Percentiles rank a stretch among this genome's conserved stretches.
These are phyloP conservation scores for Cryptosporidium xiaoi DNA, from an alignment of 169 alveolate species.

Conservation along the genomic window DNA sequence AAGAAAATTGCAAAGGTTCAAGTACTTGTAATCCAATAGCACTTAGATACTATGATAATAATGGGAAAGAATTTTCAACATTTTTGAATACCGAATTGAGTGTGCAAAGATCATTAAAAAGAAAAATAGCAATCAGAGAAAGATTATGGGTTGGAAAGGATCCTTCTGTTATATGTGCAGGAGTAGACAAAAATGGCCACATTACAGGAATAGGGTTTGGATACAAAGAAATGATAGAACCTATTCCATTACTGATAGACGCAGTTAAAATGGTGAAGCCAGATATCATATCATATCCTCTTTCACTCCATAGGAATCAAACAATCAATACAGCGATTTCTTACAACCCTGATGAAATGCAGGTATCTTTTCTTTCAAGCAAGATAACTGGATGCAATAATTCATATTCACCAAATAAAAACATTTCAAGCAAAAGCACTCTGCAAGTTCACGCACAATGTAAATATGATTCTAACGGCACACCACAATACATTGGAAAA, in stretches of 20 bases:
- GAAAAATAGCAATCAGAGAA: conserved; percentile 44
- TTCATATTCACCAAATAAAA: conserved; percentile 52
- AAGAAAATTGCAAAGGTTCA: conserved; percentile 48
- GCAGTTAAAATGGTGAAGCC: conserved; percentile 72
- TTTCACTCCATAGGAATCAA: conserved; percentile 48
- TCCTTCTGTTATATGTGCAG: conserved; percentile 48
- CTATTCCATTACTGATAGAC: conserved; percentile 55
- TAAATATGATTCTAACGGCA: conserved; percentile 15
- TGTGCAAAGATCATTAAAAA: conserved; percentile 40
- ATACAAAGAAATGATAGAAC: conserved; percentile 44
- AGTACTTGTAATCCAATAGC: conserved; percentile 58
- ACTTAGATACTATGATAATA: conserved; percentile 38
- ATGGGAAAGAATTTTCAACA: conserved; percentile 56
- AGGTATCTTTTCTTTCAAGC: conserved; percentile 47
- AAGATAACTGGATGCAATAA: conserved; percentile 50
- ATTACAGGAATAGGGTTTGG: conserved; percentile 67
- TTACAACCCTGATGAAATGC: conserved; percentile 55
- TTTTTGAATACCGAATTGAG: conserved; percentile 47
- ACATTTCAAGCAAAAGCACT: conserved; percentile 13
- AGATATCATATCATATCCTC: conserved; percentile 55
- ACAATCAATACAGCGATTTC: conserved; percentile 70
- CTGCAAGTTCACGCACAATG: conserved; percentile 69
- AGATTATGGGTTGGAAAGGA: conserved; percentile 66
- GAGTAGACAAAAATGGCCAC: conserved; percentile 46
- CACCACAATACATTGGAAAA: conserved; percentile 38